Conservation (phyloP, 805 yeast genomes). For the Isabelozyma heimii region DNA sequence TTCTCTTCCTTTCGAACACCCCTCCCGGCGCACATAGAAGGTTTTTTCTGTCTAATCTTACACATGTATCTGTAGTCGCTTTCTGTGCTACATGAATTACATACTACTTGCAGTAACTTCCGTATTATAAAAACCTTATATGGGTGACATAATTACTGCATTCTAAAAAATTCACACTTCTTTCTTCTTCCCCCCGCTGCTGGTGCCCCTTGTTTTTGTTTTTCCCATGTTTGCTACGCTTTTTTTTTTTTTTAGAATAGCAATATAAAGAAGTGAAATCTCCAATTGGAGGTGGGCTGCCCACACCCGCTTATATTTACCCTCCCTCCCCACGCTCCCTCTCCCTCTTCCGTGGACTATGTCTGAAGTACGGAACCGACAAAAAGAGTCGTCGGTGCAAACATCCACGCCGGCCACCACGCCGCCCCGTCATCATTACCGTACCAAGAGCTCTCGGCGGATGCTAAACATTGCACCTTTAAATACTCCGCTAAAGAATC, state of each 20-base stretch:
- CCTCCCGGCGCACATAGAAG: too few relatives aligned
- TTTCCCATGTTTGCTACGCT: background rate
- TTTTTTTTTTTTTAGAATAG: too few relatives aligned
- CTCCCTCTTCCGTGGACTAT: background rate
- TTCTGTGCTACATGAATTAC: too few relatives aligned
- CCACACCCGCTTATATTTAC: too few relatives aligned
- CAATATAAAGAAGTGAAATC: background rate
- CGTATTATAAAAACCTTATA: too few relatives aligned
- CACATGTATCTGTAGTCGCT: too few relatives aligned
- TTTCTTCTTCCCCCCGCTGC: background rate
- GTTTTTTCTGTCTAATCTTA: too few relatives aligned
- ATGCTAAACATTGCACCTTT: constrained; percentile 50
- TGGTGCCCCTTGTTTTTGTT: background rate
- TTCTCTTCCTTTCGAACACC: too few relatives aligned
- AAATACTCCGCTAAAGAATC: constrained; percentile 50
- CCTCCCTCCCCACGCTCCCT: background rate
- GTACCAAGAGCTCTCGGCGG: background rate
- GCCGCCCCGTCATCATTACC: background rate
- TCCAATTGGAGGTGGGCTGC: background rate
- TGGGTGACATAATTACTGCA: too few relatives aligned
- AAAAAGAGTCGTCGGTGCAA: background rate
- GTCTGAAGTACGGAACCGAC: background rate
- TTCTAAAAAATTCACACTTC: background rate
- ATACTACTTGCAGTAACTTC: too few relatives aligned
- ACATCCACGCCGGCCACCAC: background rate